phyloP scores from a whole-genome alignment of 345 rosid genomes.

The Boechera retrofracta region DNA sequence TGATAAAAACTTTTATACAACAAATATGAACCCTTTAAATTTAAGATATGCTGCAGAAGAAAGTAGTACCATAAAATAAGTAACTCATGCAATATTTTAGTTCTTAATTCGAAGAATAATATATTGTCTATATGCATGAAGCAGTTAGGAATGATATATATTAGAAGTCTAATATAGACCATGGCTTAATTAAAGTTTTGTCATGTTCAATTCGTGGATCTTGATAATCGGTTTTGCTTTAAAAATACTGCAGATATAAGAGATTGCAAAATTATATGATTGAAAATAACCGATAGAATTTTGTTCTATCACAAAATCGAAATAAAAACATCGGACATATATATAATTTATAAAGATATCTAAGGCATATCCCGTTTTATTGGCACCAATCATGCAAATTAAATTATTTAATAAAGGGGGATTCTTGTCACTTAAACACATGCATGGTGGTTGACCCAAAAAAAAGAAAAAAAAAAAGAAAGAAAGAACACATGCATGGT shows the following conservation, averaged over 20 bases:
- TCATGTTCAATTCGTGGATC: conserved; percentile 25
- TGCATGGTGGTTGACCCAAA: background rate
- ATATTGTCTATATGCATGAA: background rate
- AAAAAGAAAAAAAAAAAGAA: background rate
- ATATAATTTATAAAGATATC: conserved; percentile 15
- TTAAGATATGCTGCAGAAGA: too few relatives aligned
- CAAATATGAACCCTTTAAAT: too few relatives aligned
- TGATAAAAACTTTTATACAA: too few relatives aligned
- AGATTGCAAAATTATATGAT: conserved; percentile 1
- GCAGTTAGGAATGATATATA: conserved; percentile 22
- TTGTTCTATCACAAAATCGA: background rate
- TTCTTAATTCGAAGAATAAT: background rate
- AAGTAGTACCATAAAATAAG: too few relatives aligned
- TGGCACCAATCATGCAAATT: conserved; percentile 39
- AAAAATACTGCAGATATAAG: background rate
- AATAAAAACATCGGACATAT: conserved; percentile 20
- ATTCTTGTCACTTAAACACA: conserved; percentile 26
- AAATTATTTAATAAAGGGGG: conserved; percentile 1
- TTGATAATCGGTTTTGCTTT: background rate
- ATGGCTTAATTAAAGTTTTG: conserved; percentile 1
- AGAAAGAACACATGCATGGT: conserved; percentile 12
- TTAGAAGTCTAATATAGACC: background rate
- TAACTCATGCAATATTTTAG: background rate
- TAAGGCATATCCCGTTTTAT: conserved; percentile 36
- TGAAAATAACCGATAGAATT: background rate